phyloP scores from a whole-genome alignment of 495 filamentous ascomycete species.

The Rhypophila decipiens region DNA sequence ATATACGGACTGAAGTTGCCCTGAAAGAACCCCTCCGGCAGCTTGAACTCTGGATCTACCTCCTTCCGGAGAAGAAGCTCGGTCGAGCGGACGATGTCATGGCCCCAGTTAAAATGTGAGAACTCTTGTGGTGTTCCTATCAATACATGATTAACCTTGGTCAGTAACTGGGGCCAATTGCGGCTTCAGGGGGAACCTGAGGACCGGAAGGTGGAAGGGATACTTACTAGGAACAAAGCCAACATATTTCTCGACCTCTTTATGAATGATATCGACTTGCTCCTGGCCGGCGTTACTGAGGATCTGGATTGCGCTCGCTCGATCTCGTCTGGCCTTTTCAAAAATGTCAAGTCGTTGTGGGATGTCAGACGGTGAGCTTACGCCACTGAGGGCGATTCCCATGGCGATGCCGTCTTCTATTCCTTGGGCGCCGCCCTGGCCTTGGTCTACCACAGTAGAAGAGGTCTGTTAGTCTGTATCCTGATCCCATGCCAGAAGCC shows the following conservation, averaged over 20 bases:
- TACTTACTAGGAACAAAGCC: constrained; percentile 17
- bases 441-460: constrained; percentile 26
- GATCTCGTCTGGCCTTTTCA: constrained; percentile 41
- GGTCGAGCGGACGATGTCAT: constrained; percentile 13
- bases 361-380: constrained; percentile 25
- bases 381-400: constrained; percentile 23
- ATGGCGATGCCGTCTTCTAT: constrained; percentile 43
- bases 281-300: constrained; percentile 30
- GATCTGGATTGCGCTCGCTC: constrained; percentile 48
- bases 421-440: constrained; percentile 41
- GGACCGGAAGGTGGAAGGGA: not conserved
- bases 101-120: constrained; percentile 19
- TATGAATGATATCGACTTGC: constrained; percentile 14
- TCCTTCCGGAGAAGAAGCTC: constrained; percentile 8
- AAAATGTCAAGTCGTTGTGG: constrained; percentile 42
- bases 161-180: not conserved
- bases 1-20: constrained; percentile 3
- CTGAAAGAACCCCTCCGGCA: constrained; percentile 13
- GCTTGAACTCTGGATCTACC: constrained; percentile 11
- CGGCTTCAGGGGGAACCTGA: not conserved
- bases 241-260: constrained; percentile 18
- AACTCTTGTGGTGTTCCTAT: constrained; percentile 18
- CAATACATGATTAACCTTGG: not conserved
- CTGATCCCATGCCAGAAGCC: not conserved
- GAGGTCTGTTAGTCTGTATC: constrained; percentile 3